Percentiles rank a stretch among this genome's conserved stretches.
Evolutionary conservation across 352 stramenopile genomes (phyloP).

Genomic region (Phytophthora pinifolia): DNA sequence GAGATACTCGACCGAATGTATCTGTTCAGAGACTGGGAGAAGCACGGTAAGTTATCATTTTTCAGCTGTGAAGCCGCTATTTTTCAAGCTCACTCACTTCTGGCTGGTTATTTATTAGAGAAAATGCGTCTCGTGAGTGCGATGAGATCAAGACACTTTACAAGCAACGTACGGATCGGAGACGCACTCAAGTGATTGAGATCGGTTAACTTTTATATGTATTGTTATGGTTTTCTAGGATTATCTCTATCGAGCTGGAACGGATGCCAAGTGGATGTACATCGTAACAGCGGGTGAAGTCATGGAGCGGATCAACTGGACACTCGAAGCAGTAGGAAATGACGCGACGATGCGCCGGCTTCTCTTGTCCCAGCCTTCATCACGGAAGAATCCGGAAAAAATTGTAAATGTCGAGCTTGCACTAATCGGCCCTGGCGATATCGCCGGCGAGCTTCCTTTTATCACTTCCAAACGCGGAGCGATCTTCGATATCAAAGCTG

Average conservation of each 20-base stretch:
- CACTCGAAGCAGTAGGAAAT: conserved; percentile 26
- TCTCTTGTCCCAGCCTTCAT: conserved; percentile 25
- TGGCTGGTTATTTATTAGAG: conserved; percentile 26
- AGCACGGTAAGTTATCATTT: conserved; percentile 43
- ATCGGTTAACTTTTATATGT: not conserved
- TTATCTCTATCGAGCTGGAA: conserved; percentile 65
- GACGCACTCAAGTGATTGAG: not conserved
- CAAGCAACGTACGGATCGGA: conserved; percentile 46
- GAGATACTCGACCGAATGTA: conserved; percentile 78
- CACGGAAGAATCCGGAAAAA: conserved; percentile 52
- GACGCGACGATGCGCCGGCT: conserved; percentile 27
- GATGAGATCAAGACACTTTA: conserved; percentile 65
- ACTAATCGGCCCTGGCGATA: conserved; percentile 57
- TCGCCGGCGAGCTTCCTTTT: conserved; percentile 64
- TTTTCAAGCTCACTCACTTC: not conserved
- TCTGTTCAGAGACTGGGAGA: conserved; percentile 70
- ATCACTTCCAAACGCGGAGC: conserved; percentile 48
- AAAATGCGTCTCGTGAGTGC: conserved; percentile 77
- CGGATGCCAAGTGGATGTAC: conserved; percentile 74
- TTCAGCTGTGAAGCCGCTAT: not conserved
- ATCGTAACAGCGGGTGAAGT: conserved; percentile 70
- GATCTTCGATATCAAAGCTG: conserved; percentile 66
- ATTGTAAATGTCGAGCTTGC: conserved; percentile 74
- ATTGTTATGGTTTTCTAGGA: conserved; percentile 32
- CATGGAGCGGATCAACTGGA: conserved; percentile 68